Base-by-base conservation (phyloP, 257 asterid species). In the Solanum virginianum region DNA sequence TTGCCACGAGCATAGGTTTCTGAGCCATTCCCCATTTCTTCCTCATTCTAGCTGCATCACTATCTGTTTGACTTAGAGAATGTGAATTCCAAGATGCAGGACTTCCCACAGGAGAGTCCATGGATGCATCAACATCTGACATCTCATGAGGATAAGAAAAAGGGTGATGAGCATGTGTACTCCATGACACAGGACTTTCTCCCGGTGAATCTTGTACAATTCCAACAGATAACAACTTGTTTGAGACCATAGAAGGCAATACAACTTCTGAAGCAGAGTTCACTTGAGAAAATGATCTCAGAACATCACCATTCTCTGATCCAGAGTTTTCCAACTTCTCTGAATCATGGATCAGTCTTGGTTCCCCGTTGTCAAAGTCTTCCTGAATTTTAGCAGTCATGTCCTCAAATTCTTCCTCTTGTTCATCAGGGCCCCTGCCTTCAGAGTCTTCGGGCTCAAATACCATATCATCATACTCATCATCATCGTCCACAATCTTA, bases 11-110 rank as follows among this genome's bases (percentile, higher is more conserved):
- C 89, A 88, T 87, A 22, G 97, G 93, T 89, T 94, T 94, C 89
- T 91, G 94, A 83, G 95, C 92, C 47, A 91, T 68, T 89, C 98
- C 97, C 98, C 98, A 93, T 90, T 92, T 95, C 90, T 93, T 95
- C 89, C 98, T 92, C 97, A 94, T 93, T 87, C 95, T 90, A 87
- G 95, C 92, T 41, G 94, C 95, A 87, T 94, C 97, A 55, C 89
- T 80, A 87, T 94, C 98, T 66, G 90, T 86, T 86, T 92, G 97
- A 85, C 89, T 93, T 53, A 92, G 87, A 79, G 95, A 87, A 85
- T 95, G 91, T 24, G 94, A 92, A 88, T 92, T 94, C 98, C 97
- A 93, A 18, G 98, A 94, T 12, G 90, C 92, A 77, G 95, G 98
- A 88, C 99, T 95, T 56, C 97, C 98, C 54, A 90, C 87, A 8